phyloP scores from a whole-genome alignment of 805 yeast species.

The Zygotorulaspora sp. region DNA sequence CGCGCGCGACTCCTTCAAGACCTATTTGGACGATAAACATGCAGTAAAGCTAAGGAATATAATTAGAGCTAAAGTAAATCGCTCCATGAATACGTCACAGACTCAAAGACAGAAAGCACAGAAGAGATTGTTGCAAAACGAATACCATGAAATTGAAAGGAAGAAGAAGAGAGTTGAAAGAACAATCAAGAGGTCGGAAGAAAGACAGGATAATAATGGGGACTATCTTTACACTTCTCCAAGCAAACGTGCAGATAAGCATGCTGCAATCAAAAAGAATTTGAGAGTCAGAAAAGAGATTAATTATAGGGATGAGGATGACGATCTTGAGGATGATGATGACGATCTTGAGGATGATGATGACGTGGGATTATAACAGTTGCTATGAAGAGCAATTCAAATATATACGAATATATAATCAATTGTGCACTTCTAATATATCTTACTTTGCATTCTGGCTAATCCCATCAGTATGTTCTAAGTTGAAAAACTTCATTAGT shows the following conservation, averaged over 20 bases:
- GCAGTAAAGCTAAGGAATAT: conserved; percentile 36
- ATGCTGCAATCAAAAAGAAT: conserved; percentile 41
- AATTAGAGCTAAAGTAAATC: conserved; percentile 34
- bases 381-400: not conserved
- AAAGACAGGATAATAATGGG: conserved; percentile 18
- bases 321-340: conserved; percentile 31
- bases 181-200: conserved; percentile 6
- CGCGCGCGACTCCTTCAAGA: conserved; percentile 52
- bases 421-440: too few relatives aligned
- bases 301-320: conserved; percentile 35
- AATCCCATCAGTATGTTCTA: too few relatives aligned
- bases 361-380: not conserved
- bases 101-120: conserved; percentile 32
- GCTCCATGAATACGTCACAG: conserved; percentile 29
- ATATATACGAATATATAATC: conserved; percentile 9
- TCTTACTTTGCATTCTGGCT: too few relatives aligned
- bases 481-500: conserved; percentile 52
- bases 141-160: conserved; percentile 18
- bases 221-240: not conserved
- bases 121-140: conserved; percentile 27
- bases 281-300: conserved; percentile 34
- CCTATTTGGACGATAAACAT: conserved; percentile 50
- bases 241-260: conserved; percentile 7
- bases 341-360: conserved; percentile 15
- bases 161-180: conserved; percentile 13